Evolutionary conservation across 1,284 basidiomycete species (phyloP), one percentile per base, ranked within the genome.

Genomic region (Exsudoporus floridanus): DNA sequence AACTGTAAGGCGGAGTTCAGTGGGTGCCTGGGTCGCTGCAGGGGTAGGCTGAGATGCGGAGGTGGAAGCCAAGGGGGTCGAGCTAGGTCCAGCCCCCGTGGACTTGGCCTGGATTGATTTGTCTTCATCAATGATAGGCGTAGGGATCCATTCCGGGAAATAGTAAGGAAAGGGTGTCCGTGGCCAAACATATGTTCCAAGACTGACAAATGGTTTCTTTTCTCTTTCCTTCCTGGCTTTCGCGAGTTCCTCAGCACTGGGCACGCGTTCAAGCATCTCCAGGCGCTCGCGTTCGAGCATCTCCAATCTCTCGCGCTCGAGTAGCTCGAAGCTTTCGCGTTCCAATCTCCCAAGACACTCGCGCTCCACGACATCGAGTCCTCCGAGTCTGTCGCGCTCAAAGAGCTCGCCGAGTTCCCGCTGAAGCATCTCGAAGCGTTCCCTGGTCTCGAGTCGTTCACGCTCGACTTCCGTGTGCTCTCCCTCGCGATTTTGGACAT

Each of bases 121-220:
- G 44, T 56, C 56, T 46, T 48, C 60, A 38, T 64, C 60, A 3
- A 57, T 47, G 46, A 57, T 13, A 7, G 68, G 67, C 1, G 62
- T 56, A 37, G 65, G 67, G 40, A 66, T 70, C 64, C 67, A 65
- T 35, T 67, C 69, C 27, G 68, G 63, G 55, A 72, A 82, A 71
- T 70, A 75, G 64, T 72, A 78, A 33, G 81, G 78, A 60, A 83
- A 83, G 33, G 80, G 76, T 40, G 78, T 70, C 46, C 72, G 63
- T 16, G 80, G 78, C 66, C 76, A 73, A 66, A 84, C 86, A 49
- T 83, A 81, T 18, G 85, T 84, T 43, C 90, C 90, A 38, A 91
- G 71, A 56, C 83, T 68, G 27, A 81, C 70, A 28, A 68, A 66
- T 25, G 71, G 66, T 36, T 67, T 66, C 21, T 72, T 68, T 60